These are phyloP conservation scores for Urtica urens DNA, from an alignment of 306 rosid genomes.

Conservation along the genomic window DNA sequence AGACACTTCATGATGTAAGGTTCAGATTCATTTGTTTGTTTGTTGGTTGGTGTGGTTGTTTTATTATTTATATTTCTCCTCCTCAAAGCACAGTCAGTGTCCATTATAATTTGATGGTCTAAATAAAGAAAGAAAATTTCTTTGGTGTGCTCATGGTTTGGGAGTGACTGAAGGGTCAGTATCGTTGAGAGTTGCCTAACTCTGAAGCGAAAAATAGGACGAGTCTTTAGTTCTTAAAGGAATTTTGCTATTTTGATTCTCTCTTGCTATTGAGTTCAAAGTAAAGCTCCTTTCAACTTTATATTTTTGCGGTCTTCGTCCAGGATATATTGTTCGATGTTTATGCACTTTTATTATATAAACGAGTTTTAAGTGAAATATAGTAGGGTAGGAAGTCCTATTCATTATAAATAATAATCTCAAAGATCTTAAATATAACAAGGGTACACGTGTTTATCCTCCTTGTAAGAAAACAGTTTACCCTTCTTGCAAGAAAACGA, in stretches of 20 bases:
- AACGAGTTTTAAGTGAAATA: background rate
- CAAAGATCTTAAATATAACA: too few species aligned
- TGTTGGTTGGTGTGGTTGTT: too few species aligned
- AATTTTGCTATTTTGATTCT: background rate
- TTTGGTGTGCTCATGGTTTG: background rate
- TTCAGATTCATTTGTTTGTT: too few species aligned
- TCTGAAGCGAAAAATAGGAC: conserved; percentile 20
- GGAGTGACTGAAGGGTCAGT: conserved; percentile 19
- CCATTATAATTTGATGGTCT: background rate
- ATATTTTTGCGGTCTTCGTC: background rate
- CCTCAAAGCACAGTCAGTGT: too few species aligned
- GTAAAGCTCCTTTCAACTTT: background rate
- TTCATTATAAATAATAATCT: too few species aligned
- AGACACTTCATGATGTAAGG: too few species aligned
- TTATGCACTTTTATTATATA: background rate
- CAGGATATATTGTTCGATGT: background rate
- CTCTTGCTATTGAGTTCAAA: background rate
- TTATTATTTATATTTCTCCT: too few species aligned
- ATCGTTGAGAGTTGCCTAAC: conserved; percentile 33
- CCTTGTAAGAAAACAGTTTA: too few species aligned
- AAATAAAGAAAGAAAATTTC: background rate
- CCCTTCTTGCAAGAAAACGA: too few species aligned
- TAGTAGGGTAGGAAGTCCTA: too few species aligned
- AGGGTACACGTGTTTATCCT: too few species aligned
- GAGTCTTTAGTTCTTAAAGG: conserved; percentile 5